These are phyloP conservation scores for Pulveroboletus ravenelii DNA, from an alignment of 768 basidiomycete species.

Conservation along the genomic window DNA sequence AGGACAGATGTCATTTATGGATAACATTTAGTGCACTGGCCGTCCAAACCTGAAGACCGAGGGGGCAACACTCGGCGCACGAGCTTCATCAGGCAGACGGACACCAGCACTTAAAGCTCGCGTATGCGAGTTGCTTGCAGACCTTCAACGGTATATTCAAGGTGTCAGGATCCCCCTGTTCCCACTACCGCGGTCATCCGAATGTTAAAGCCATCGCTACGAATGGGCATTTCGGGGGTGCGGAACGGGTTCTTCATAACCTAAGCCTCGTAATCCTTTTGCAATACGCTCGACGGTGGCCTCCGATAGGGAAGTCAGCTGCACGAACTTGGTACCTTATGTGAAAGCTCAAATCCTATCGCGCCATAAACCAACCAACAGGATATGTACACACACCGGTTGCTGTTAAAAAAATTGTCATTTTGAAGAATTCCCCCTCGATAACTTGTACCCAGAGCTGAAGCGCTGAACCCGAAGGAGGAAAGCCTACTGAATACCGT, in stretches of 20 bases:
- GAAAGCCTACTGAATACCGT: constrained; percentile 92
- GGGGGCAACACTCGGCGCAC: neutral
- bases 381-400: constrained; percentile 64
- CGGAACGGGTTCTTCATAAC: constrained; percentile 99
- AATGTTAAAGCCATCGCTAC: constrained; percentile 82
- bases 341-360: neutral
- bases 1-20: neutral
- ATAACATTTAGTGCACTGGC: neutral
- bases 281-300: constrained; percentile 66
- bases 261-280: constrained; percentile 89
- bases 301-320: constrained; percentile 79
- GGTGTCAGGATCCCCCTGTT: constrained; percentile 24
- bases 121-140: neutral
- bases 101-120: neutral
- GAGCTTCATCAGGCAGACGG: neutral
- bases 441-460: constrained; percentile 78
- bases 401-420: constrained; percentile 82
- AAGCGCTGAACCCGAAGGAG: constrained; percentile 71
- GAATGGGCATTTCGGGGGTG: constrained; percentile 98
- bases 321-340: constrained; percentile 91
- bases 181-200: constrained; percentile 61
- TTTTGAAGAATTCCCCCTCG: constrained; percentile 91
- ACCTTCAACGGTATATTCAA: neutral
- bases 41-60: neutral
- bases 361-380: neutral